phyloP scores from a whole-genome alignment of 164 flowering plant genomes.

The Magnolia changhungtana region DNA sequence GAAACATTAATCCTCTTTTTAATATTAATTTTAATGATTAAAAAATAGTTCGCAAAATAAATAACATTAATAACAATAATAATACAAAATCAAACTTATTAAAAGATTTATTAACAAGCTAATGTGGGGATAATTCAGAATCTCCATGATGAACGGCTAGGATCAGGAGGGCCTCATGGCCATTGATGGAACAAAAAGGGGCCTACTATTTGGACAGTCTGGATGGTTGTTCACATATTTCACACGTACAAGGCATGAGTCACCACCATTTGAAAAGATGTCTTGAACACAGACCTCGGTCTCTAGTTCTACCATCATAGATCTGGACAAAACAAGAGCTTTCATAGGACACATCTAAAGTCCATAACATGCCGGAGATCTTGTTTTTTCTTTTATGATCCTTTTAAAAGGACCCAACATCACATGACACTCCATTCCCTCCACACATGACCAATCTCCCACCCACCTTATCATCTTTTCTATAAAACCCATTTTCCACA shows the following conservation, averaged over 20 bases:
- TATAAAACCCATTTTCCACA: conserved; percentile 12
- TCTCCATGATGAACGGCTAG: too few species aligned
- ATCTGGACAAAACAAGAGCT: conserved; percentile 7
- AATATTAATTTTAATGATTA: too few species aligned
- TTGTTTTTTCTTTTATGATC: conserved; percentile 1
- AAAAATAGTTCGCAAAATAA: too few species aligned
- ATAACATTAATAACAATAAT: too few species aligned
- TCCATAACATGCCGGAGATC: conserved; percentile 5
- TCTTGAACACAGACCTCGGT: too few species aligned
- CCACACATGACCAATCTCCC: conserved; percentile 22
- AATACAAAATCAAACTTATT: too few species aligned
- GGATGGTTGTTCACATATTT: neutral
- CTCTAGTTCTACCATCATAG: neutral
- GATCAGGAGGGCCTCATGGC: too few species aligned
- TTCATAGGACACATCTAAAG: neutral
- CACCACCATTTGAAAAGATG: neutral
- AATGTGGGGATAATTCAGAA: too few species aligned
- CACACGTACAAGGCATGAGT: neutral
- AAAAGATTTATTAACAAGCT: too few species aligned
- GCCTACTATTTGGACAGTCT: neutral
- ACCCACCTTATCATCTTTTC: conserved; percentile 5
- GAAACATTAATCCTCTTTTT: too few species aligned
- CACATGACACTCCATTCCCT: conserved; percentile 21
- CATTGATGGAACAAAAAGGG: too few species aligned
- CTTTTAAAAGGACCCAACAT: conserved; percentile 4